A percentile compares a stretch with the other conserved stretches of the same genome.
Conservation (phyloP, 2,329 filamentous ascomycete species). For the Harringtonia lauricola region DNA sequence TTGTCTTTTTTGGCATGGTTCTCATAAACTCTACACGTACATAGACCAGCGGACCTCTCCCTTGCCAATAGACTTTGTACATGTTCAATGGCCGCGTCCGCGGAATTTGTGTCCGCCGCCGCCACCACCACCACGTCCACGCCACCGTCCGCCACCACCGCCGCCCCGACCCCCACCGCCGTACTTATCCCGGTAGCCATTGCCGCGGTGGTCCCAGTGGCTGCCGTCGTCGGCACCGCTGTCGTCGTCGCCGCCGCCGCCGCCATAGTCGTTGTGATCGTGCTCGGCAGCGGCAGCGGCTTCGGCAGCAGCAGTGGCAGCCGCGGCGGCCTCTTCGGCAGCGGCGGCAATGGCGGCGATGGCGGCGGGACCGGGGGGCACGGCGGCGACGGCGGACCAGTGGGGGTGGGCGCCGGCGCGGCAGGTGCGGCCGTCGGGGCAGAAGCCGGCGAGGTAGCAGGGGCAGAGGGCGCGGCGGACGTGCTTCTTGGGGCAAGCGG, state of each 20-base stretch:
- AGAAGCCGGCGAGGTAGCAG: constrained; percentile 90
- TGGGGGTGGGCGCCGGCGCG: constrained; percentile 71
- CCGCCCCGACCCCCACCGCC: constrained; percentile 5
- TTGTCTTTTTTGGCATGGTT: neutral
- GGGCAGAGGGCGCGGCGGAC: constrained; percentile 66
- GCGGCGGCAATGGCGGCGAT: constrained; percentile 14
- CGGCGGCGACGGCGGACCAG: constrained; percentile 50
- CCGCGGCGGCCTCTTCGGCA: constrained; percentile 36
- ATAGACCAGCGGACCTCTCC: neutral
- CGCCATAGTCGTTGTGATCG: neutral
- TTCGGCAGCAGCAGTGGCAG: constrained; percentile 5
- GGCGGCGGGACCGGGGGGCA: constrained; percentile 23
- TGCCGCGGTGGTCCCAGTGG: neutral
- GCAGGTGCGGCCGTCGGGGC: constrained; percentile 69
- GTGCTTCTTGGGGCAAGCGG: constrained; percentile 79
- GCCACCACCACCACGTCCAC: constrained; percentile 19
- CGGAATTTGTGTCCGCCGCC: constrained; percentile 20
- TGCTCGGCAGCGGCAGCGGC: constrained; percentile 5
- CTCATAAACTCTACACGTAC: too few species aligned
- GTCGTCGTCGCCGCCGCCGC: neutral
- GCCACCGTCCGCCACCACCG: constrained; percentile 11
- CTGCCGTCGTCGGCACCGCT: neutral
- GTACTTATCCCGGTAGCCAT: neutral
- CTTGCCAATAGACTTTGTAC: neutral
- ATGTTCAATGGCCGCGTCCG: constrained; percentile 10